Percentiles rank a stretch among this genome's conserved stretches.
These are phyloP conservation scores for Globisporangium viniferum DNA, from an alignment of 352 stramenopile species.

Conservation along the genomic window DNA sequence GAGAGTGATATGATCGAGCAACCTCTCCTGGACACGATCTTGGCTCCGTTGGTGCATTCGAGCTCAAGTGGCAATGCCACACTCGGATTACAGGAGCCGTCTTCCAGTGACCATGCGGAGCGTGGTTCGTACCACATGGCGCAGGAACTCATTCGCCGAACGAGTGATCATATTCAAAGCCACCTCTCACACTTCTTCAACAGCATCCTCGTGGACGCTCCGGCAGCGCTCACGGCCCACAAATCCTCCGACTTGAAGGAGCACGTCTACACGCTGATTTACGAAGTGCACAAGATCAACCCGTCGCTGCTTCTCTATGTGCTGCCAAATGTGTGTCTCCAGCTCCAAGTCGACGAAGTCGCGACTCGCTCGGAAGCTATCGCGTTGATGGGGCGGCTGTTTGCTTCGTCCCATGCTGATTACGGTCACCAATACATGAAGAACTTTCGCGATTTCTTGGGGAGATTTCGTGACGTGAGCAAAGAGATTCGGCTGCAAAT, in stretches of 20 bases:
- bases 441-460: constrained; percentile 83
- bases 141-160: constrained; percentile 69
- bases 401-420: constrained; percentile 69
- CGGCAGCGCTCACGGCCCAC: constrained; percentile 20
- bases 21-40: constrained; percentile 62
- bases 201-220: constrained; percentile 64
- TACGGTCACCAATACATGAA: constrained; percentile 79
- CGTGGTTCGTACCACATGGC: constrained; percentile 55
- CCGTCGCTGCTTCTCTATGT: constrained; percentile 76
- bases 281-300: constrained; percentile 79
- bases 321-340: constrained; percentile 81
- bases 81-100: not conserved
- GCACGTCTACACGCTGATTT: constrained; percentile 82
- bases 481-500: constrained; percentile 87
- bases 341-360: constrained; percentile 86
- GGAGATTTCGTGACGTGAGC: constrained; percentile 81
- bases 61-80: constrained; percentile 9
- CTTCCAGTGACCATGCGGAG: constrained; percentile 9
- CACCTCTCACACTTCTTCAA: constrained; percentile 81
- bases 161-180: constrained; percentile 61
- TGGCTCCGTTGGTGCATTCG: constrained; percentile 46
- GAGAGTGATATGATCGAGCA: constrained; percentile 62
- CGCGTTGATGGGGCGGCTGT: constrained; percentile 72
- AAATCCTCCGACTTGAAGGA: constrained; percentile 66
- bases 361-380: constrained; percentile 76